These are phyloP conservation scores for Quercus aquifolioides DNA, from an alignment of 306 rosid species.

Conservation along the genomic window DNA sequence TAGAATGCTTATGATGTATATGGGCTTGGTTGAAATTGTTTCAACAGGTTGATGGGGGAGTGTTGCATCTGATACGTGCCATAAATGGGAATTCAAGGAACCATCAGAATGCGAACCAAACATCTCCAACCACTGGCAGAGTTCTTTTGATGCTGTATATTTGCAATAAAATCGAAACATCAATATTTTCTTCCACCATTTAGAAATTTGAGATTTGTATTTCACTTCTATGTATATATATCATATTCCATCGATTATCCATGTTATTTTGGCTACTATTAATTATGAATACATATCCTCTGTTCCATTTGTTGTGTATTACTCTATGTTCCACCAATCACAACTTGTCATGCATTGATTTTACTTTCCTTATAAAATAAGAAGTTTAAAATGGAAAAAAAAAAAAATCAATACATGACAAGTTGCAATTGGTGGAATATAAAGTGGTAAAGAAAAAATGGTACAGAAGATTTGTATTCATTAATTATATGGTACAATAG, in stretches of 20 bases:
- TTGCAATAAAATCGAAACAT: conserved; percentile 11
- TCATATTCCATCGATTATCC: neutral
- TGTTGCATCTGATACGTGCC: conserved; percentile 99
- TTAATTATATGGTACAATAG: no score
- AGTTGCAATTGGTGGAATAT: no score
- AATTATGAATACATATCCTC: no score
- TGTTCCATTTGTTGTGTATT: no score
- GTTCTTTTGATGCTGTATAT: conserved; percentile 93
- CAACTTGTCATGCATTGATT: no score
- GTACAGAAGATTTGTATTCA: no score
- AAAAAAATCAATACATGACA: no score
- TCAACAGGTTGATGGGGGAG: conserved; percentile 95
- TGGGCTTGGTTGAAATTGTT: conserved; percentile 26
- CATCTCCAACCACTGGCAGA: conserved; percentile 98
- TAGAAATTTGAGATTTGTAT: conserved; percentile 2
- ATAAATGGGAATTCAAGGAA: conserved; percentile 98
- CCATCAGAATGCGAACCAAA: conserved; percentile 92
- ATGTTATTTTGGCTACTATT: neutral
- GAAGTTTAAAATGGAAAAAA: no score
- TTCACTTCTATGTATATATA: neutral
- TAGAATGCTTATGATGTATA: neutral
- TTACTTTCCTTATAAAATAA: no score
- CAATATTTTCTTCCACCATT: neutral
- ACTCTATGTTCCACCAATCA: no score
- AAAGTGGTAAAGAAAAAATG: no score